These are phyloP conservation scores for Pyropia haitanensis DNA, from an alignment of 23 red algal species.

Conservation along the genomic window DNA sequence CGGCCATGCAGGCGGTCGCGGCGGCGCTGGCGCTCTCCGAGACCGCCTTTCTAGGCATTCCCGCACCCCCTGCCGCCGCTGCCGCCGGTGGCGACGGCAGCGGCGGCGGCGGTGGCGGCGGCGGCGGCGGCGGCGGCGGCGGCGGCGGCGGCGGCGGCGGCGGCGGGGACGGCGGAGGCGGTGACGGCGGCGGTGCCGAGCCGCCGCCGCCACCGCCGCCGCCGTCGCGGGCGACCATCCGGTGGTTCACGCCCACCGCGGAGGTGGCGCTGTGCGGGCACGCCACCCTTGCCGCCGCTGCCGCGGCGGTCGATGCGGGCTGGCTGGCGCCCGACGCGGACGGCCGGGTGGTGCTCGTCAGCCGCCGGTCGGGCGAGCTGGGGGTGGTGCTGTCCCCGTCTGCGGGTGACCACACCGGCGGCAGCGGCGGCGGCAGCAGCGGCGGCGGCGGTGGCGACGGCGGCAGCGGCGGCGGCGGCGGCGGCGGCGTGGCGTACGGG, in stretches of 20 bases:
- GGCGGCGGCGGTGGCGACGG: not conserved
- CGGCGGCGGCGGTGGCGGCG: not conserved
- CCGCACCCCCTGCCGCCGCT: not conserved
- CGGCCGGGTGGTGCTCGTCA: not conserved
- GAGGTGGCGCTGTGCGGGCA: constrained; percentile 51
- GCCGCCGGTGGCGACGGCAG: not conserved
- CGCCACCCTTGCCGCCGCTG: constrained; percentile 45
- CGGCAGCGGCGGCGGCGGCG: not conserved
- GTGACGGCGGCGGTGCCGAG: too few relatives aligned
- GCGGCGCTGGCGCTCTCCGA: constrained; percentile 23
- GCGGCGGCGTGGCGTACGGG: not conserved
- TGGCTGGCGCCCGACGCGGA: too few relatives aligned
- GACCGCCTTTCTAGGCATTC: constrained; percentile 15
- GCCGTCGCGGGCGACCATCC: constrained; percentile 1
- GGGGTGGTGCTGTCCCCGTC: not conserved
- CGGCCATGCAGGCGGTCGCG: constrained; percentile 21
- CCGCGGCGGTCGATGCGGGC: not conserved
- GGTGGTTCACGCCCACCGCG: constrained; percentile 36
- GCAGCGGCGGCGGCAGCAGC: not conserved
- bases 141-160: not conserved
- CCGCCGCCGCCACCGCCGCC: not conserved
- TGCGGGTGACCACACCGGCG: not conserved
- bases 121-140: not conserved
- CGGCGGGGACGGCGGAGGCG: too few relatives aligned
- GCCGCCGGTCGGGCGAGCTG: not conserved